A percentile compares a stretch with the other conserved stretches of the same genome.
These are phyloP conservation scores for Terfezia claveryi DNA, from an alignment of 495 filamentous ascomycete genomes.

Conservation along the genomic window DNA sequence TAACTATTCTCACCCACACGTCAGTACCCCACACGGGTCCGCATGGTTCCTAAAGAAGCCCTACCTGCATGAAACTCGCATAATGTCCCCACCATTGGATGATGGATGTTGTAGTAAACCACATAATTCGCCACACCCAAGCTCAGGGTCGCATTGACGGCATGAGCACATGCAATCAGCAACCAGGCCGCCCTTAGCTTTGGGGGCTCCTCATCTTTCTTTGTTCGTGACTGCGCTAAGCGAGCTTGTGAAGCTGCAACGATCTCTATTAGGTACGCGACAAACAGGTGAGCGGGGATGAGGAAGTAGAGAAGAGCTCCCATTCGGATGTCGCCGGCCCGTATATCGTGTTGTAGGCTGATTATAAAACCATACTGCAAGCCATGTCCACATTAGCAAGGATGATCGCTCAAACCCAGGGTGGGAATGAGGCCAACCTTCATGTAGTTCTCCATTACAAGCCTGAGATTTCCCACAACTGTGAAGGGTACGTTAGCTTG, in stretches of 20 bases:
- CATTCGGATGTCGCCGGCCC: slow-evolving; percentile 50
- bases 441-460: slow-evolving; percentile 92
- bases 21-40: too few species aligned
- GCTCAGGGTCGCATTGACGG: slow-evolving; percentile 60
- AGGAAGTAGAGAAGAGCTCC: slow-evolving; percentile 58
- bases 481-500: slow-evolving; percentile 5
- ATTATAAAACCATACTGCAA: slow-evolving; percentile 81
- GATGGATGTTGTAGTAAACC: slow-evolving; percentile 75
- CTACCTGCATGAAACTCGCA: slow-evolving; percentile 57
- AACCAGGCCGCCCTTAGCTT: slow-evolving; percentile 54
- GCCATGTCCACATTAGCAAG: slow-evolving; percentile 10
- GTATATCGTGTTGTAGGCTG: slow-evolving; percentile 73
- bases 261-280: slow-evolving; percentile 72
- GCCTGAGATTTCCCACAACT: slow-evolving; percentile 80
- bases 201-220: slow-evolving; percentile 36
- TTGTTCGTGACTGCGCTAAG: slow-evolving; percentile 36
- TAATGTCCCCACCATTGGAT: slow-evolving; percentile 79
- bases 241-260: slow-evolving; percentile 57
- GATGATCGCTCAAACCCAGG: background rate
- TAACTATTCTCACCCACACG: slow-evolving; percentile 26
- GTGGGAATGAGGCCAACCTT: slow-evolving; percentile 36
- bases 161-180: slow-evolving; percentile 52
- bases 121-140: slow-evolving; percentile 58
- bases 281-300: slow-evolving; percentile 71
- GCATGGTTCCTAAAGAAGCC: background rate